Percentiles rank a stretch among this genome's conserved stretches.
phyloP scores from a whole-genome alignment of 441 rosid species.

The Adansonia rubrostipa region DNA sequence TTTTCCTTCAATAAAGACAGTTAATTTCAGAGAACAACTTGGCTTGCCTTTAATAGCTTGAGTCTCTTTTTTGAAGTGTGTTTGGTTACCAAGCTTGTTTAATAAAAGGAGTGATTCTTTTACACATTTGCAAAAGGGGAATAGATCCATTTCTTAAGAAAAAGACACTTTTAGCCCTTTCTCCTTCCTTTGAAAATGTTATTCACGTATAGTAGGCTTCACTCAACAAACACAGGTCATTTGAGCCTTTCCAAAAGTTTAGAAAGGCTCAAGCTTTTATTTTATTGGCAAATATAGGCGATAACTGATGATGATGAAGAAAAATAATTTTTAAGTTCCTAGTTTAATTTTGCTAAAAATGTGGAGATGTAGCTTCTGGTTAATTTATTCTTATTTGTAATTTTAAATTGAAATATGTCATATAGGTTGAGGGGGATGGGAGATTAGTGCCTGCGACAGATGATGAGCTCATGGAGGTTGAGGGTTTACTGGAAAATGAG shows the following conservation, averaged over 20 bases:
- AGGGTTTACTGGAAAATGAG: slow-evolving; percentile 64
- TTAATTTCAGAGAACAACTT: background rate
- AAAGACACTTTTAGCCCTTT: background rate
- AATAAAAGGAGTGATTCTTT: background rate
- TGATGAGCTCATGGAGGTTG: slow-evolving; percentile 87
- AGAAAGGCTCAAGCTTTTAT: background rate
- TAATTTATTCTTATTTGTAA: slow-evolving; percentile 20
- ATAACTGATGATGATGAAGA: background rate
- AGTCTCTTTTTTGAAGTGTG: background rate
- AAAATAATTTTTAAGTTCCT: background rate
- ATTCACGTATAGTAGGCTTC: background rate
- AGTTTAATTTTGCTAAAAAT: background rate
- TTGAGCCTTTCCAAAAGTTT: background rate
- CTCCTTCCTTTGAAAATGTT: background rate
- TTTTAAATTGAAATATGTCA: slow-evolving; percentile 27
- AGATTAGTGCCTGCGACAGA: slow-evolving; percentile 93
- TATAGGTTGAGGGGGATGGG: slow-evolving; percentile 80
- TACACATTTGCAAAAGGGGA: slow-evolving; percentile 1
- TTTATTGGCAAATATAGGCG: background rate
- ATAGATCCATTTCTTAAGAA: background rate
- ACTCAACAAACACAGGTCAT: background rate
- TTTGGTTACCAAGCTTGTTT: background rate
- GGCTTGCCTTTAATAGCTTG: background rate
- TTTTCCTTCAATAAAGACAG: background rate
- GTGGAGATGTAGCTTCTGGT: background rate